Conservation (phyloP, 345 rosid species). For the Populus alba region DNA sequence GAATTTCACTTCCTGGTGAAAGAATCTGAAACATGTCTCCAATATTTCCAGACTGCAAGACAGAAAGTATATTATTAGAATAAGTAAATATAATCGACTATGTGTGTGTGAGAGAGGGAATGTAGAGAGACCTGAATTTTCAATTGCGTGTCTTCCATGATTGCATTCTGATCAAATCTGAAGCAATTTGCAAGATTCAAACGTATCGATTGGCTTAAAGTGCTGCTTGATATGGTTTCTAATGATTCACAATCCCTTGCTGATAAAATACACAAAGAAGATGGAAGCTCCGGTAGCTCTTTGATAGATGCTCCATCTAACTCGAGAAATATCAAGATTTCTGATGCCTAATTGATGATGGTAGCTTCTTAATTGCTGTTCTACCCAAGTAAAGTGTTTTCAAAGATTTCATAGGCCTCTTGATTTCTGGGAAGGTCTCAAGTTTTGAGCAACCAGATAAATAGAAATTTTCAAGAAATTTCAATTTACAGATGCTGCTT, state of each 20-base stretch:
- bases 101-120: not conserved
- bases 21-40: not conserved
- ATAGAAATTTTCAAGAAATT: not conserved
- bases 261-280: too few species aligned
- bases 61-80: not conserved
- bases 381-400: not conserved
- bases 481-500: not conserved
- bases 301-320: not conserved
- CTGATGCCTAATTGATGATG: not conserved
- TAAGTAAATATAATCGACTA: too few species aligned
- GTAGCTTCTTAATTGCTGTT: not conserved
- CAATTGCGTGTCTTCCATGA: not conserved
- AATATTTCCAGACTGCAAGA: not conserved
- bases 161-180: not conserved
- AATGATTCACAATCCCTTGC: too few species aligned
- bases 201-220: not conserved
- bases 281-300: not conserved
- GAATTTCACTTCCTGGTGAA: not conserved
- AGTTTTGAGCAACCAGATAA: not conserved
- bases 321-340: not conserved
- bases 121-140: not conserved
- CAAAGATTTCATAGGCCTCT: not conserved
- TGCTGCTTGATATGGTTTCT: not conserved
- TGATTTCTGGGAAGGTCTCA: slow-evolving; percentile 2
- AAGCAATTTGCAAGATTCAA: not conserved